A percentile compares a stretch with the other conserved stretches of the same genome.
phyloP scores from a whole-genome alignment of 2,329 filamentous ascomycete species.

The Aureobasidium sp. region DNA sequence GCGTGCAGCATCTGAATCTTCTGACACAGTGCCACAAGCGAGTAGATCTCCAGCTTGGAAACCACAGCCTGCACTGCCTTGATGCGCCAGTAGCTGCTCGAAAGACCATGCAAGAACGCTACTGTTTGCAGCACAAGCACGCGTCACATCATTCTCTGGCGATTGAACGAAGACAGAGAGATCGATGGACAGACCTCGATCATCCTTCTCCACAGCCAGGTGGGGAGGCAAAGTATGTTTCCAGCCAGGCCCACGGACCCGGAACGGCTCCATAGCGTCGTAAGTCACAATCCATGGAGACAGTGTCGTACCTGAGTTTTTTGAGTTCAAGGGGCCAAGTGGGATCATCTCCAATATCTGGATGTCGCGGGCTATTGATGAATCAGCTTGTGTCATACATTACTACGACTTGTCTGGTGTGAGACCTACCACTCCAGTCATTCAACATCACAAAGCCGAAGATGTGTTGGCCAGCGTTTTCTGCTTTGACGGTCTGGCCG shows the following conservation, averaged over 20 bases:
- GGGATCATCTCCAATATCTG: constrained; percentile 56
- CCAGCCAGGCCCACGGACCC: constrained; percentile 18
- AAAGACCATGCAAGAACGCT: constrained; percentile 40
- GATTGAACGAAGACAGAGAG: constrained; percentile 24
- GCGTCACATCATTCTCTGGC: constrained; percentile 8
- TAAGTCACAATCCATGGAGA: constrained; percentile 56
- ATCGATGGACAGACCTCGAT: constrained; percentile 27
- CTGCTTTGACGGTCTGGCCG: constrained; percentile 34
- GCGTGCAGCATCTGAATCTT: constrained; percentile 30
- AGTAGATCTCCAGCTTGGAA: constrained; percentile 38
- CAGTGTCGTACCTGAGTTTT: constrained; percentile 53
- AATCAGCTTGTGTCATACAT: constrained; percentile 17
- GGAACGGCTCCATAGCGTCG: constrained; percentile 45
- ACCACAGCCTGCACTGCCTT: constrained; percentile 36
- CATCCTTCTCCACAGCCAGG: constrained; percentile 19
- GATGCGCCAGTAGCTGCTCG: constrained; percentile 39
- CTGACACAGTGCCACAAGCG: constrained; percentile 40
- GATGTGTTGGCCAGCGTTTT: constrained; percentile 46
- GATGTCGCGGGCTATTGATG: constrained; percentile 47
- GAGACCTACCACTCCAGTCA: constrained; percentile 47
- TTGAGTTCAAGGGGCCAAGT: constrained; percentile 54
- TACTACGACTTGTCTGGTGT: neutral
- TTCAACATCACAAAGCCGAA: constrained; percentile 58
- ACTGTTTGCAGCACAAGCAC: constrained; percentile 27
- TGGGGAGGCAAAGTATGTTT: constrained; percentile 26